These are phyloP conservation scores for Zygnema circumcarinatum DNA, from an alignment of 139 green algal genomes.

Conservation along the genomic window DNA sequence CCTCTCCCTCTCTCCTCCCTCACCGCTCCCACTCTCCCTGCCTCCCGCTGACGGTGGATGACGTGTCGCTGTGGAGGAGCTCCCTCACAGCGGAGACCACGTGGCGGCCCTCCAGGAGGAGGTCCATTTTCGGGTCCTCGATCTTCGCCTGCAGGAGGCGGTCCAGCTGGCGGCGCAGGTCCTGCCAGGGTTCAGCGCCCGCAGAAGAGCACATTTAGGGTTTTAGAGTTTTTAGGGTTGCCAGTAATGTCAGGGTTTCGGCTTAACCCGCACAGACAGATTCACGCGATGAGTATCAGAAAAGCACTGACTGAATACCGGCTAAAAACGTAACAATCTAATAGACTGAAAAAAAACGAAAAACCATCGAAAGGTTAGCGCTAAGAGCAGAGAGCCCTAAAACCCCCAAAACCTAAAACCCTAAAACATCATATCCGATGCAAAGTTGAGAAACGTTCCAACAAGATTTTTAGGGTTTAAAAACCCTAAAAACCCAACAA, in stretches of 20 bases:
- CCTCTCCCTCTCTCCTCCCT: neutral
- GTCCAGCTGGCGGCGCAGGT: constrained; percentile 29
- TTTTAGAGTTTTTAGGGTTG: neutral
- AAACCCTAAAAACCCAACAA: too few relatives aligned
- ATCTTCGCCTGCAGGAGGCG: constrained; percentile 34
- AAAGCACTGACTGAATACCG: neutral
- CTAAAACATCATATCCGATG: too few relatives aligned
- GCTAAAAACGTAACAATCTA: neutral
- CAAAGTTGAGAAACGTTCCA: too few relatives aligned
- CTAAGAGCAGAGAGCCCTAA: too few relatives aligned
- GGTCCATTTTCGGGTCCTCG: constrained; percentile 29
- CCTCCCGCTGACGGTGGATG: neutral
- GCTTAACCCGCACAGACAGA: neutral
- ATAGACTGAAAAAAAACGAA: too few relatives aligned
- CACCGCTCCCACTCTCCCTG: neutral
- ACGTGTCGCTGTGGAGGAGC: constrained; percentile 17
- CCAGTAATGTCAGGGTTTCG: neutral
- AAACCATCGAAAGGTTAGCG: too few relatives aligned
- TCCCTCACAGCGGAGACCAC: constrained; percentile 17
- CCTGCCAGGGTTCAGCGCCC: neutral
- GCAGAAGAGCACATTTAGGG: neutral
- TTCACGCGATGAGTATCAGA: neutral
- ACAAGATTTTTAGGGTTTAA: neutral
- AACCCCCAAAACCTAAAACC: too few relatives aligned
- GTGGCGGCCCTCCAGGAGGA: neutral